Percentiles rank a stretch among this genome's conserved stretches.
phyloP scores from a whole-genome alignment of 1,139 yeast species.

The Torulaspora globosa region DNA sequence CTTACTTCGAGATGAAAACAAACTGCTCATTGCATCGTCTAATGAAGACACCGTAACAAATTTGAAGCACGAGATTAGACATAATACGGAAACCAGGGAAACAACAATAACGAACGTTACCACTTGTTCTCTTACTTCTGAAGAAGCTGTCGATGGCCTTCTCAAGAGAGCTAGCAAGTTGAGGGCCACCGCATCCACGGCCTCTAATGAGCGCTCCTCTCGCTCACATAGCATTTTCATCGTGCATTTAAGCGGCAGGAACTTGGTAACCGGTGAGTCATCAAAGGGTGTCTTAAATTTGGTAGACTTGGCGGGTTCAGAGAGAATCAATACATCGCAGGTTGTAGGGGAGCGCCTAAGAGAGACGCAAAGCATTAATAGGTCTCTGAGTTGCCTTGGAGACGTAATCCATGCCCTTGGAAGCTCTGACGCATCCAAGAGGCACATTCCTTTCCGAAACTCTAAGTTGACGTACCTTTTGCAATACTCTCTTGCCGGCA shows the following conservation, averaged over 20 bases:
- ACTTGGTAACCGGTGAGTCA: conserved; percentile 47
- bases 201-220: conserved; percentile 73
- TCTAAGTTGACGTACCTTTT: conserved; percentile 71
- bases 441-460: conserved; percentile 55
- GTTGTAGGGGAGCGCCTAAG: conserved; percentile 75
- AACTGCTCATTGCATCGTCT: conserved; percentile 15
- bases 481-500: conserved; percentile 80
- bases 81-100: conserved; percentile 49
- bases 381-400: conserved; percentile 81
- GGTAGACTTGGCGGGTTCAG: conserved; percentile 87
- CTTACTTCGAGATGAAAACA: conserved; percentile 42
- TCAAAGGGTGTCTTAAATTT: conserved; percentile 65
- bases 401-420: conserved; percentile 83
- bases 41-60: conserved; percentile 33
- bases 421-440: conserved; percentile 30
- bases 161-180: conserved; percentile 55
- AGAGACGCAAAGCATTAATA: conserved; percentile 89
- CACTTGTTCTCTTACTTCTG: conserved; percentile 45
- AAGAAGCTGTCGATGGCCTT: conserved; percentile 49
- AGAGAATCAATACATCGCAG: conserved; percentile 70
- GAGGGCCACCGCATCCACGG: conserved; percentile 79
- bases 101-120: conserved; percentile 63
- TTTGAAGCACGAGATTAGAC: conserved; percentile 65
- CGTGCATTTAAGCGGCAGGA: conserved; percentile 54
- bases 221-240: conserved; percentile 72